phyloP scores from a whole-genome alignment of 306 rosid species.

The Rubus parviflorus region DNA sequence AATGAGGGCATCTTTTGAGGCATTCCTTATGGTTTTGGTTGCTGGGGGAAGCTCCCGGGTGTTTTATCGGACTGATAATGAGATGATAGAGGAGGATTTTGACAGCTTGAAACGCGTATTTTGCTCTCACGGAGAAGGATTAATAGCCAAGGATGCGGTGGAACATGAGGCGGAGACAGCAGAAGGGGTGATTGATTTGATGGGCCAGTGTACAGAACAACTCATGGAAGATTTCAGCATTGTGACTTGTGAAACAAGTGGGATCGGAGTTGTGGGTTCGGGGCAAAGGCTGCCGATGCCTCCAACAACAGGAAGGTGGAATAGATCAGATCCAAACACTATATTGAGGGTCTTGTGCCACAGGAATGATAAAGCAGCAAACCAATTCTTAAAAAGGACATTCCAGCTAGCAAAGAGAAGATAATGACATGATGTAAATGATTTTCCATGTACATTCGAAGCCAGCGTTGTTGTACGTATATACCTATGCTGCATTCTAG shows the following conservation, averaged over 20 bases:
- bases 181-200: constrained; percentile 67
- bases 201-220: constrained; percentile 76
- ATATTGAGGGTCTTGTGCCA: constrained; percentile 83
- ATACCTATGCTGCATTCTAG: constrained; percentile 11
- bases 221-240: constrained; percentile 81
- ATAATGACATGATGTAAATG: constrained; percentile 33
- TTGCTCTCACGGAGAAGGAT: constrained; percentile 76
- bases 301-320: constrained; percentile 91
- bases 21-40: constrained; percentile 82
- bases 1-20: constrained; percentile 84
- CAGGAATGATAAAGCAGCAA: constrained; percentile 71
- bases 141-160: constrained; percentile 66
- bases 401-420: constrained; percentile 86
- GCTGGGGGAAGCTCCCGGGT: constrained; percentile 82
- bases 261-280: constrained; percentile 56
- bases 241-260: constrained; percentile 69
- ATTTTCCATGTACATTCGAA: constrained; percentile 23
- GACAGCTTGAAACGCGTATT: constrained; percentile 65
- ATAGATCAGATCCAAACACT: constrained; percentile 81
- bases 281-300: constrained; percentile 81
- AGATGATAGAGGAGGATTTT: constrained; percentile 71
- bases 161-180: constrained; percentile 73
- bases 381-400: constrained; percentile 73
- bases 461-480: constrained; percentile 9
- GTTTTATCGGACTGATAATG: constrained; percentile 53